Conservation (phyloP, 176 grass and related monocot genomes). For the Musa schizocarpa region DNA sequence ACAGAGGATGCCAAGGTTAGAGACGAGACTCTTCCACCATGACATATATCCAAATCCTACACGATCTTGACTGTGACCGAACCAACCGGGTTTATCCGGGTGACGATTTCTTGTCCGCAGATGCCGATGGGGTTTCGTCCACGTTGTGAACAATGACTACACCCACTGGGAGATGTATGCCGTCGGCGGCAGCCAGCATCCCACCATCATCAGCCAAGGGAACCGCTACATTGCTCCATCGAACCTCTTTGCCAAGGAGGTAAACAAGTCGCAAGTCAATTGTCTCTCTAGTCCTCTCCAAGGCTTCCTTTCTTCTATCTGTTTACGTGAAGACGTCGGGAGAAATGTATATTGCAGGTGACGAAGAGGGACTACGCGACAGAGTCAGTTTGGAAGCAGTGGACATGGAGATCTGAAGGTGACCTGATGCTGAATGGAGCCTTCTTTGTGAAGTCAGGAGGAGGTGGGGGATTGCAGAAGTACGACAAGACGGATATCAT, state of each 20-base stretch:
- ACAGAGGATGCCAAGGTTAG: constrained; percentile 73
- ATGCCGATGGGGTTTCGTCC: constrained; percentile 86
- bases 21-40: neutral
- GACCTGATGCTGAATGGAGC: constrained; percentile 66
- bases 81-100: neutral
- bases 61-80: neutral
- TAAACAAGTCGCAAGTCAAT: neutral
- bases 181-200: constrained; percentile 68
- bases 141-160: constrained; percentile 91
- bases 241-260: constrained; percentile 50
- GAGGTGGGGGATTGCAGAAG: neutral
- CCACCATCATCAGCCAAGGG: constrained; percentile 80
- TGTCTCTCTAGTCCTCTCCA: neutral
- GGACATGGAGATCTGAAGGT: constrained; percentile 63
- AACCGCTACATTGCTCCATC: constrained; percentile 80
- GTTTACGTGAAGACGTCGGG: neutral
- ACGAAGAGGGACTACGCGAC: constrained; percentile 41
- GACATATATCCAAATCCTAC: neutral
- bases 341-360: constrained; percentile 12
- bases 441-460: constrained; percentile 40
- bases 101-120: constrained; percentile 12
- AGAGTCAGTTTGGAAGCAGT: constrained; percentile 55
- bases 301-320: neutral
- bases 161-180: constrained; percentile 92
- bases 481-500: constrained; percentile 40